Conservation (phyloP, 106 monocot species). For the Hemerocallis citrina region DNA sequence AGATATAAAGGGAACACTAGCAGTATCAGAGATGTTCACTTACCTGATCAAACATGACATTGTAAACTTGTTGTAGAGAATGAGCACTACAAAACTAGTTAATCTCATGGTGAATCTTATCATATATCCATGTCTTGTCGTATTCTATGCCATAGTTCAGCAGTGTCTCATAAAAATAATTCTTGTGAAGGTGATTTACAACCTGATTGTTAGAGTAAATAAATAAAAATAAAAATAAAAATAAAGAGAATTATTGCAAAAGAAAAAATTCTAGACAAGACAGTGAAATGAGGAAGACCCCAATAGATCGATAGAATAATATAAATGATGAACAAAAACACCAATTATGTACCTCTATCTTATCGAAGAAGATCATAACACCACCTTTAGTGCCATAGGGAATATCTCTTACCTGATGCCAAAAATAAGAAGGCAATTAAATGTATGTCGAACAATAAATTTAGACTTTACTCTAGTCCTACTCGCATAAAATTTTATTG, state of each 20-base stretch:
- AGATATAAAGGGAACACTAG: neutral
- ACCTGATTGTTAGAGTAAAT: constrained; percentile 47
- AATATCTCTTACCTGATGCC: constrained; percentile 81
- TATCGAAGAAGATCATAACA: constrained; percentile 98
- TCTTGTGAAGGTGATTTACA: constrained; percentile 89
- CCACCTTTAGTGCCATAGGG: constrained; percentile 99
- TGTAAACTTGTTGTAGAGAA: constrained; percentile 88
- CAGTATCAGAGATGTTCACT: constrained; percentile 1
- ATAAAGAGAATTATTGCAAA: too few species aligned
- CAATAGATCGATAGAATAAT: neutral
- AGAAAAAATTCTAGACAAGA: neutral
- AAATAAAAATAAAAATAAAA: constrained; percentile 4
- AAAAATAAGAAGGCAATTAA: neutral
- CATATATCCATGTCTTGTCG: constrained; percentile 99
- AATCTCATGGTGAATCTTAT: constrained; percentile 98
- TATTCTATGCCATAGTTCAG: constrained; percentile 88
- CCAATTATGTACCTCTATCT: constrained; percentile 67
- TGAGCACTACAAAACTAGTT: constrained; percentile 97
- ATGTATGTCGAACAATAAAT: neutral
- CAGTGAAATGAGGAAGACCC: neutral
- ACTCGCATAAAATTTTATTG: neutral
- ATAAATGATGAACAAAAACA: neutral
- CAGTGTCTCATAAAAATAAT: constrained; percentile 77
- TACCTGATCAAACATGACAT: constrained; percentile 98
- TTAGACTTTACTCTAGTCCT: neutral